These are phyloP conservation scores for Phragmites australis DNA, from an alignment of 176 grass and related monocot species.

Conservation along the genomic window DNA sequence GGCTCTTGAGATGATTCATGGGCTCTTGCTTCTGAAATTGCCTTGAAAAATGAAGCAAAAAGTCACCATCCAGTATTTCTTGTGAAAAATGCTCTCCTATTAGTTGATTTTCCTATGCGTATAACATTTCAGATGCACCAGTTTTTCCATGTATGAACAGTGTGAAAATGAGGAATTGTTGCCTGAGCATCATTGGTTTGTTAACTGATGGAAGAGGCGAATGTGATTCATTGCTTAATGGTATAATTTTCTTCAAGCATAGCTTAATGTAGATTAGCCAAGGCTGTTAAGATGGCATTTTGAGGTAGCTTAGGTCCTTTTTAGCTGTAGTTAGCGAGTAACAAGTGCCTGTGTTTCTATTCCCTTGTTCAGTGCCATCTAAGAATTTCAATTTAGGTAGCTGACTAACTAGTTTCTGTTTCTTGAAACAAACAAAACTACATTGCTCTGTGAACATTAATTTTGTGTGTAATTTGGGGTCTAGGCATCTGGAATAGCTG, in stretches of 20 bases:
- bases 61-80: conserved; percentile 21
- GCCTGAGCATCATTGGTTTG: not conserved
- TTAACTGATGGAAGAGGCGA: not conserved
- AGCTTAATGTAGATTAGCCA: not conserved
- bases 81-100: not conserved
- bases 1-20: conserved; percentile 8
- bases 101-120: not conserved
- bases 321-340: not conserved
- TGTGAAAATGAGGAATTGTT: conserved; percentile 7
- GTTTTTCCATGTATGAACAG: not conserved
- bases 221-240: not conserved
- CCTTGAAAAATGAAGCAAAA: not conserved
- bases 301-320: not conserved
- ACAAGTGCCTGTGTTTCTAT: not conserved
- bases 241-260: not conserved
- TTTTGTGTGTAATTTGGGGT: conserved; percentile 16
- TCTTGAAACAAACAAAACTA: not conserved
- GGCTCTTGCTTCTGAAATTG: not conserved
- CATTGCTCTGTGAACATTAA: conserved; percentile 10
- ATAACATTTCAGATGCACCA: not conserved
- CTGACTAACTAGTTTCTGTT: not conserved
- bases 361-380: not conserved
- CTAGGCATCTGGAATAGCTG: conserved; percentile 85
- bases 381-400: not conserved
- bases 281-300: not conserved